Evolutionary conservation across 495 filamentous ascomycete genomes (phyloP), one percentile per base, ranked within the genome.

Genomic region (Xylaria scruposa): DNA sequence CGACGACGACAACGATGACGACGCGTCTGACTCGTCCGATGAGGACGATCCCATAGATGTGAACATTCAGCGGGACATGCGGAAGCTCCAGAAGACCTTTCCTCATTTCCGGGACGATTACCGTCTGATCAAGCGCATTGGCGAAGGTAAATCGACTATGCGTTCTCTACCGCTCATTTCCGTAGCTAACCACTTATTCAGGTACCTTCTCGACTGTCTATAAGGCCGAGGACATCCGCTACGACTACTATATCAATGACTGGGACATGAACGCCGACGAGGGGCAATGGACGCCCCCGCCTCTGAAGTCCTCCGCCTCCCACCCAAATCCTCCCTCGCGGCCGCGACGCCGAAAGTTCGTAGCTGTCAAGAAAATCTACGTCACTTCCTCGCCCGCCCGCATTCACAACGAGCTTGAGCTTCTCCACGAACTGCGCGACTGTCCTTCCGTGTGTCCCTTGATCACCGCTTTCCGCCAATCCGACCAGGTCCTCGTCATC

Each of bases 331-430:
- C 71, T 67, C 21, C 72, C 63, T 70, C 72, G 40, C 68, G 72
- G 10, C 70, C 47, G 1, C 26, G 68, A 13, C 81, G 83, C 36
- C 83, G 85, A 31, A 83, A 91, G 77, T 98, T 90, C 76, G 96
- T 99, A 51, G 96, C 96, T 31, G 91, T 99, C 80, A 99, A 99
- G 82, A 98, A 98, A 82, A 98, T 99, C 73, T 98, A 98, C 78
- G 96, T 98, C 67, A 99, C 96, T 3, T 97, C 94, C 76, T 97
- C 94, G 51, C 96, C 96, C 2, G 83, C 89, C 38, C 92, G 96
- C 42, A 98, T 98, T 71, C 90, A 97, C 76, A 99, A 99, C 82
- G 96, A 99, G 81, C 89, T 99, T 9, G 97, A 98, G 73, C 87
- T 99, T 13, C 89, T 99, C n/a, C 91, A 97, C 79, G 94, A 96